These are phyloP conservation scores for Sindora glabra DNA, from an alignment of 306 rosid species.

Conservation along the genomic window DNA sequence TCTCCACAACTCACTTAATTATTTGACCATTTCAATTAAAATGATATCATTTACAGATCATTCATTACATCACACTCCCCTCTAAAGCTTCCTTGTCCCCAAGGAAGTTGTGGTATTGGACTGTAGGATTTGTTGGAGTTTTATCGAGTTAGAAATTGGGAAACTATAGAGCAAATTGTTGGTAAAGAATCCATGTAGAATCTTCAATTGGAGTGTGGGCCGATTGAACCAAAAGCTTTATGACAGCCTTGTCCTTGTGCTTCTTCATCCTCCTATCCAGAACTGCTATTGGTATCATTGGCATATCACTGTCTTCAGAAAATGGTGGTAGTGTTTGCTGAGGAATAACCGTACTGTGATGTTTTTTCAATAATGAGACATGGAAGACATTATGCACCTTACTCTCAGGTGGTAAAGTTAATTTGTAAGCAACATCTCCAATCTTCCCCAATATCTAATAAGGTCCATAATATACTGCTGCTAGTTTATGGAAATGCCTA, in stretches of 20 bases:
- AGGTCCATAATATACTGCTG: background rate
- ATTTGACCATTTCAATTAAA: no score
- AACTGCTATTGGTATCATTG: background rate
- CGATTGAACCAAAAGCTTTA: background rate
- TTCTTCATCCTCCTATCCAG: background rate
- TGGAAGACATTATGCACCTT: no score
- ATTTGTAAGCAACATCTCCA: no score
- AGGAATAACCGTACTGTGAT: background rate
- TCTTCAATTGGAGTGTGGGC: background rate
- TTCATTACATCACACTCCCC: slow-evolving; percentile 36
- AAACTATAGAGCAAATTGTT: background rate
- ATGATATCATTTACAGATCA: slow-evolving; percentile 74
- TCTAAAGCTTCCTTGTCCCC: background rate
- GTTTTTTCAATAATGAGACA: no score
- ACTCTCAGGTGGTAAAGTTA: no score
- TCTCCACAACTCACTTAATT: no score
- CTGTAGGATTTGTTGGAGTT: background rate
- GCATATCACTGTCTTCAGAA: background rate
- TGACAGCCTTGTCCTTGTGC: background rate
- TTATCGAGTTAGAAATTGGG: background rate
- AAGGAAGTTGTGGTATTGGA: background rate
- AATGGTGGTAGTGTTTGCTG: background rate
- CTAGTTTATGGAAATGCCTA: background rate
- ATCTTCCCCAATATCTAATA: no score
- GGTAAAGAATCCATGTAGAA: background rate